These are phyloP conservation scores for Reutealis trisperma DNA, from an alignment of 345 rosid genomes.

Conservation along the genomic window DNA sequence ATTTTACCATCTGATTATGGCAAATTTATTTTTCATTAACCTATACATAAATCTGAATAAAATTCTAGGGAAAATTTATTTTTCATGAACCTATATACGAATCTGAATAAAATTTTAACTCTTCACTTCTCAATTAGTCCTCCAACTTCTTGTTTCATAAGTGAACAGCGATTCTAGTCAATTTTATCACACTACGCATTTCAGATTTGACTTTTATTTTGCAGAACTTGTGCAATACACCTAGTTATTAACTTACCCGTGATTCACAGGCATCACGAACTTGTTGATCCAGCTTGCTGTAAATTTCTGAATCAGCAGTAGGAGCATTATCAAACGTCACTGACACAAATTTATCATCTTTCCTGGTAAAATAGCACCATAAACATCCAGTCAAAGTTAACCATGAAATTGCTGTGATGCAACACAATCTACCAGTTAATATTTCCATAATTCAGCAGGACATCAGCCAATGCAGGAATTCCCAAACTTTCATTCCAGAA, in stretches of 20 bases:
- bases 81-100: neutral
- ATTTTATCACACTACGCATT: too few relatives aligned
- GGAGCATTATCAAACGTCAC: slow-evolving; percentile 87
- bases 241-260: slow-evolving; percentile 50
- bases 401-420: slow-evolving; percentile 21
- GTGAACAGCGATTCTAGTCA: neutral
- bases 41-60: neutral
- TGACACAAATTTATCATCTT: slow-evolving; percentile 69
- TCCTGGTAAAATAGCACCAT: slow-evolving; percentile 49
- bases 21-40: neutral
- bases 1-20: neutral
- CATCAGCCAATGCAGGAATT: neutral
- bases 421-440: neutral
- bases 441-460: neutral
- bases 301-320: slow-evolving; percentile 79
- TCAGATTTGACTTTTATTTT: neutral
- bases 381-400: slow-evolving; percentile 5
- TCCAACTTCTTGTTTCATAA: neutral
- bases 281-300: slow-evolving; percentile 64
- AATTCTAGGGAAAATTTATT: neutral
- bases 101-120: neutral
- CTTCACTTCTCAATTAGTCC: neutral
- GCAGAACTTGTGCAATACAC: neutral
- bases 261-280: slow-evolving; percentile 82
- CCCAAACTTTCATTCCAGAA: neutral